phyloP scores from a whole-genome alignment of 176 grass and related monocot genomes.

The Poa pratensis region DNA sequence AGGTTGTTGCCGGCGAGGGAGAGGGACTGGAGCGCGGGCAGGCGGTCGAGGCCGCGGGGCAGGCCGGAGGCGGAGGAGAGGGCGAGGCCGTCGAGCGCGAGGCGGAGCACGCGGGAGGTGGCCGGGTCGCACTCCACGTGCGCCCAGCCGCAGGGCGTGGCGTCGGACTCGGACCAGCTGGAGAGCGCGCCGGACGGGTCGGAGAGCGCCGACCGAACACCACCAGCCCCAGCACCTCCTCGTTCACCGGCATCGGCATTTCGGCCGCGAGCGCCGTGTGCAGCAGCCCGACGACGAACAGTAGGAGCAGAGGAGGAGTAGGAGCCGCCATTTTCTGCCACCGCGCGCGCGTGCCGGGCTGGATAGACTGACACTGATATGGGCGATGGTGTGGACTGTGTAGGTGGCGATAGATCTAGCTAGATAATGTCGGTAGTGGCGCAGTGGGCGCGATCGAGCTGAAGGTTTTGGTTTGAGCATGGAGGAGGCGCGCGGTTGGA shows the following conservation, averaged over 20 bases:
- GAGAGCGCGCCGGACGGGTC: conserved; percentile 67
- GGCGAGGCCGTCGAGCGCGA: conserved; percentile 64
- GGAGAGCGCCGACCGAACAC: conserved; percentile 69
- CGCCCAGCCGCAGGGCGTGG: conserved; percentile 73
- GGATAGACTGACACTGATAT: neutral
- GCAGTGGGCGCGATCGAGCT: conserved; percentile 31
- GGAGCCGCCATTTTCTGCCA: conserved; percentile 38
- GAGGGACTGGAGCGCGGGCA: conserved; percentile 66
- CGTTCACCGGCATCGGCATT: conserved; percentile 75
- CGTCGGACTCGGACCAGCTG: conserved; percentile 78
- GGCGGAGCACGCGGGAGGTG: conserved; percentile 73
- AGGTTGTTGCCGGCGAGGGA: conserved; percentile 78
- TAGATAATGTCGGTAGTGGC: neutral
- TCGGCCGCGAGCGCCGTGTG: neutral
- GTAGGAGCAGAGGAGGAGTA: neutral
- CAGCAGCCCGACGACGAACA: conserved; percentile 6
- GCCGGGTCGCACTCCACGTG: conserved; percentile 84
- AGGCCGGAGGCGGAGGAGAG: conserved; percentile 58
- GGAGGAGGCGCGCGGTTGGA: too few species aligned
- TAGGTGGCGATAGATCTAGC: conserved; percentile 37
- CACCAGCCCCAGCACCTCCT: conserved; percentile 83
- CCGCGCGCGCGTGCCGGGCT: neutral
- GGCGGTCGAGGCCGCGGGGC: conserved; percentile 84
- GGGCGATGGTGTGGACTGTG: neutral
- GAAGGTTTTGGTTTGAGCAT: conserved; percentile 32